Percentiles rank a stretch among this genome's conserved stretches.
Conservation (phyloP, 371 early-diverging fungal genomes). For the Mortierella sp. region DNA sequence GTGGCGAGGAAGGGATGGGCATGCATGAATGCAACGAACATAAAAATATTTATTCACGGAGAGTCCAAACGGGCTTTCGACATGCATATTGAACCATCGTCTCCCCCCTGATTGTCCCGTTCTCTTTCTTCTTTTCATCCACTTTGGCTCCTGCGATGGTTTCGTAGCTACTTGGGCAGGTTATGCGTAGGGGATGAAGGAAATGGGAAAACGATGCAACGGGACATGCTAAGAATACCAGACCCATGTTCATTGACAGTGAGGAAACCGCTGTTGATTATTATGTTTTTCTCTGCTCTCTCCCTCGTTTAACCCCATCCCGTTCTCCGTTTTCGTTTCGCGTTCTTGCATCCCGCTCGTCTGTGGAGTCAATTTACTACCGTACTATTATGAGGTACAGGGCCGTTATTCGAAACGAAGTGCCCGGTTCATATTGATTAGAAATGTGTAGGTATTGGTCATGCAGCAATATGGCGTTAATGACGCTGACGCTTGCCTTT, state of each 20-base stretch:
- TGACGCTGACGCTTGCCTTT: not conserved
- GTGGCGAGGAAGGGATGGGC: not conserved
- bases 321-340: slow-evolving; percentile 4
- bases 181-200: not conserved
- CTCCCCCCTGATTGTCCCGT: too few species aligned
- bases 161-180: not conserved
- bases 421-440: too few species aligned
- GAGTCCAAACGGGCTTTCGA: not conserved
- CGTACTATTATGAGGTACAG: too few species aligned
- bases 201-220: not conserved
- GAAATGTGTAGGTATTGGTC: too few species aligned
- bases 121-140: too few species aligned
- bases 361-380: too few species aligned
- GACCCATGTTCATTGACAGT: not conserved
- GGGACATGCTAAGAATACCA: not conserved
- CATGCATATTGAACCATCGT: too few species aligned
- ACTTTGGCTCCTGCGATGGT: too few species aligned
- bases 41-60: not conserved
- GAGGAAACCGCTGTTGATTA: not conserved
- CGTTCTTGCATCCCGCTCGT: not conserved
- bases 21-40: not conserved
- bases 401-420: too few species aligned
- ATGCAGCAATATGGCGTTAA: too few species aligned
- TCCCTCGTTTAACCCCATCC: not conserved
- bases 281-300: not conserved